These are phyloP conservation scores for Torulaspora maleeae DNA, from an alignment of 805 yeast species.

Conservation along the genomic window DNA sequence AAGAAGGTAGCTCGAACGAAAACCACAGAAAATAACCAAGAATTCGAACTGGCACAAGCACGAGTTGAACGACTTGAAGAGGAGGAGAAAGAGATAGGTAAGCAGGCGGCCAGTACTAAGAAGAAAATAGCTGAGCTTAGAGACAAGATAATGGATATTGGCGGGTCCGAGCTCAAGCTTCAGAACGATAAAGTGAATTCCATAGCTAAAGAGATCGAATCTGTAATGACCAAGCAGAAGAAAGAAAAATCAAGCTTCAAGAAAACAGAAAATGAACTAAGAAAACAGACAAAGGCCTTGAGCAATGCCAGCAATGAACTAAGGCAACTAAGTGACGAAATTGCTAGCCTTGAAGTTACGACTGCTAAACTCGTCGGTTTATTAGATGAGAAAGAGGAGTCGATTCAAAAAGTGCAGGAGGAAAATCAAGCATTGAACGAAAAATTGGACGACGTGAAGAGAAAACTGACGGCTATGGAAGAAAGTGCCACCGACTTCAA, in stretches of 20 bases:
- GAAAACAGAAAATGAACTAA: slow-evolving; percentile 60
- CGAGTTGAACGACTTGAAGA: slow-evolving; percentile 19
- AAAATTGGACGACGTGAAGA: slow-evolving; percentile 40
- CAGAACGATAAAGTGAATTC: slow-evolving; percentile 83
- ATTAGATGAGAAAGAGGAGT: slow-evolving; percentile 29
- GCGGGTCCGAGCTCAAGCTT: slow-evolving; percentile 77
- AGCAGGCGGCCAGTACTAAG: slow-evolving; percentile 50
- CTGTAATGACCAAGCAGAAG: slow-evolving; percentile 51
- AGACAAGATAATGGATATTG: slow-evolving; percentile 79
- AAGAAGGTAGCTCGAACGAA: slow-evolving; percentile 21
- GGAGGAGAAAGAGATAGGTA: slow-evolving; percentile 45
- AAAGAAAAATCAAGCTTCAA: slow-evolving; percentile 52
- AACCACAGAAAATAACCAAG: slow-evolving; percentile 33
- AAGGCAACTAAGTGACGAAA: slow-evolving; percentile 36
- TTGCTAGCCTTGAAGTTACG: slow-evolving; percentile 31
- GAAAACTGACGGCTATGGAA: slow-evolving; percentile 39
- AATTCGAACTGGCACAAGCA: slow-evolving; percentile 37
- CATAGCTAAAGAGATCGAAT: slow-evolving; percentile 58
- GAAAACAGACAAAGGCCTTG: slow-evolving; percentile 48
- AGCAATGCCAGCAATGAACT: slow-evolving; percentile 47
- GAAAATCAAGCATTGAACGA: slow-evolving; percentile 41
- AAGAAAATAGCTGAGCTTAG: slow-evolving; percentile 56
- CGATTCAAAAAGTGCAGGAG: slow-evolving; percentile 39
- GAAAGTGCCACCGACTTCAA: slow-evolving; percentile 51
- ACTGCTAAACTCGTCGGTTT: slow-evolving; percentile 35